These are phyloP conservation scores for Penicillium sclerotigenum DNA, from an alignment of 2,329 filamentous ascomycete species.

Conservation along the genomic window DNA sequence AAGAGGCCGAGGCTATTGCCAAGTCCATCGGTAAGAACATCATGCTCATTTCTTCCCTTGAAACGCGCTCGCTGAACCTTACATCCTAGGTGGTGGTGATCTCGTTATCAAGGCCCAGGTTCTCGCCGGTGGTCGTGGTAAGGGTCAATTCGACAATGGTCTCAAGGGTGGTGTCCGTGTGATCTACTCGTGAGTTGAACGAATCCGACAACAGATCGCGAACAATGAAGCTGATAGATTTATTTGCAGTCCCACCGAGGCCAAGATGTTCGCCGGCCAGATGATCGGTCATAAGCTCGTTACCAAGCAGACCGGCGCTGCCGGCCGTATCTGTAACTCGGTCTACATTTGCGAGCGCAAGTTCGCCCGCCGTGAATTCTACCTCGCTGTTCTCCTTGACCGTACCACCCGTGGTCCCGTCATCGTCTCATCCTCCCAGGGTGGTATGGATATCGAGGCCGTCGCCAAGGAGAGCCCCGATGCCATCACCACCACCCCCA, in stretches of 20 bases:
- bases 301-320: slow-evolving; percentile 97
- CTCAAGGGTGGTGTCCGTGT: slow-evolving; percentile 98
- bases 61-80: slow-evolving; percentile 18
- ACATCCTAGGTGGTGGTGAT: slow-evolving; percentile 66
- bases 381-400: slow-evolving; percentile 98
- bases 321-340: slow-evolving; percentile 88
- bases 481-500: slow-evolving; percentile 88
- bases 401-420: slow-evolving; percentile 84
- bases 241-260: slow-evolving; percentile 67
- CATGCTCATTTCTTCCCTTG: neutral
- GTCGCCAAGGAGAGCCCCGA: slow-evolving; percentile 97
- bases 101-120: slow-evolving; percentile 99
- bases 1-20: slow-evolving; percentile 88
- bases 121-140: slow-evolving; percentile 93
- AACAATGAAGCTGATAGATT: slow-evolving; percentile 11
- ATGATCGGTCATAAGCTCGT: slow-evolving; percentile 99
- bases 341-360: slow-evolving; percentile 99
- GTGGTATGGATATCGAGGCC: slow-evolving; percentile 98
- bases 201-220: neutral
- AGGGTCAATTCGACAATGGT: slow-evolving; percentile 96
- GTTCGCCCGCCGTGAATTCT: slow-evolving; percentile 98
- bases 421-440: slow-evolving; percentile 96
- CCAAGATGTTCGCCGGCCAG: slow-evolving; percentile 96
- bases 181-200: slow-evolving; percentile 75
- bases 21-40: slow-evolving; percentile 70